A percentile compares a stretch with the other conserved stretches of the same genome.
Conservation (phyloP, 495 filamentous ascomycete genomes). For the Talaromyces nanjingensis region DNA sequence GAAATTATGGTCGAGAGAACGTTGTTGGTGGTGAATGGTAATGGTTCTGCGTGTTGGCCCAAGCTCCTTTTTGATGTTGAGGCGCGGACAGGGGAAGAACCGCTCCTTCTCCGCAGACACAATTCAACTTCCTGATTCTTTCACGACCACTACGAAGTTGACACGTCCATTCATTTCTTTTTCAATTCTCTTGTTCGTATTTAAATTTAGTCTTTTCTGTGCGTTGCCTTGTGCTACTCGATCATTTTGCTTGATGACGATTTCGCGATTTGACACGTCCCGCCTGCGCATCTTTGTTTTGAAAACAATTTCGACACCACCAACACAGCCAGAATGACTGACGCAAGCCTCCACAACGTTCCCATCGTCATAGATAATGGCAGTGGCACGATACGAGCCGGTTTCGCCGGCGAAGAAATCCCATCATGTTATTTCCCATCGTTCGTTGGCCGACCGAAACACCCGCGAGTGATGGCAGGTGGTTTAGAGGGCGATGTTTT, state of each 20-base stretch:
- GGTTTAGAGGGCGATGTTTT: conserved; percentile 96
- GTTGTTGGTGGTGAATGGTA: neutral
- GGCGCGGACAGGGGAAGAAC: conserved; percentile 4
- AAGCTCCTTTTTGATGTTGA: conserved; percentile 35
- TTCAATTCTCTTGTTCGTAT: neutral
- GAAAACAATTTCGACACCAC: conserved; percentile 10
- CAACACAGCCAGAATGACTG: conserved; percentile 54
- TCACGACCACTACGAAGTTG: neutral
- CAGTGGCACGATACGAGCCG: conserved; percentile 93
- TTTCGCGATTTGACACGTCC: conserved; percentile 5
- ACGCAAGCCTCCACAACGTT: conserved; percentile 83
- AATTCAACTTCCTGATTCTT: neutral
- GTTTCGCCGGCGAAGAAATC: conserved; percentile 91
- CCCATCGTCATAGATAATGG: conserved; percentile 99
- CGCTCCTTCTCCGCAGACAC: conserved; percentile 3
- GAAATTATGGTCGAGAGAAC: neutral
- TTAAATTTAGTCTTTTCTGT: neutral
- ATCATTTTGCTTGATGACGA: neutral
- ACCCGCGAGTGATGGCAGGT: conserved; percentile 89
- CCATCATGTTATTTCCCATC: conserved; percentile 98
- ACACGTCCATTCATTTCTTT: neutral
- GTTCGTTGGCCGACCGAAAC: conserved; percentile 94
- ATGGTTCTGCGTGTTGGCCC: conserved; percentile 27
- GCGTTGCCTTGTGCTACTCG: neutral
- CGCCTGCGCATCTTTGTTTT: conserved; percentile 8